A percentile compares a stretch with the other conserved stretches of the same genome.
Evolutionary conservation across 2,329 filamentous ascomycete genomes (phyloP).

Genomic region (Fusarium palustre): DNA sequence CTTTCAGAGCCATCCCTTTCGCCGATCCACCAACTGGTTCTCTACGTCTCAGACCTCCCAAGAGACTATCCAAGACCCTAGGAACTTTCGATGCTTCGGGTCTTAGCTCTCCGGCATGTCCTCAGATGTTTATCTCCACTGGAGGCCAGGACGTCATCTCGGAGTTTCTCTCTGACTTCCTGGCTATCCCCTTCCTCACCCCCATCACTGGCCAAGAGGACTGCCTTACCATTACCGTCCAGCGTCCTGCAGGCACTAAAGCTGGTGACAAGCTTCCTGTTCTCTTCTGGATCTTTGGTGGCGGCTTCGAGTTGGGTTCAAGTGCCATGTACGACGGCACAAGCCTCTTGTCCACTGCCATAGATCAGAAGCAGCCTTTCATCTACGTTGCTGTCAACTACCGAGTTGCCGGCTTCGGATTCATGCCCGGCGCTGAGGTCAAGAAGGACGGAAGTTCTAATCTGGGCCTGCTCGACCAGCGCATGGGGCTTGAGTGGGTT

Average conservation of each 20-base stretch:
- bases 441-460: slow-evolving; percentile 75
- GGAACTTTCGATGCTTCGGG: slow-evolving; percentile 72
- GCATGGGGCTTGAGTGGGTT: slow-evolving; percentile 79
- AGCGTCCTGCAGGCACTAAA: slow-evolving; percentile 68
- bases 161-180: slow-evolving; percentile 61
- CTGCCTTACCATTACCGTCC: slow-evolving; percentile 71
- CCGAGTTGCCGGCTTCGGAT: slow-evolving; percentile 79
- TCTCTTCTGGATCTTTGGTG: slow-evolving; percentile 78
- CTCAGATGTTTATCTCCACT: slow-evolving; percentile 75
- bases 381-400: slow-evolving; percentile 85
- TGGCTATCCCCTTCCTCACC: slow-evolving; percentile 70
- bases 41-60: slow-evolving; percentile 76
- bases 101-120: slow-evolving; percentile 69
- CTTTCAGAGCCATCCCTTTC: slow-evolving; percentile 80
- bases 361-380: slow-evolving; percentile 64
- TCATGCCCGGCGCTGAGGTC: slow-evolving; percentile 76
- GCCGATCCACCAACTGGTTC: slow-evolving; percentile 75
- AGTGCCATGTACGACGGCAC: slow-evolving; percentile 65
- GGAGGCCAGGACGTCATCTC: slow-evolving; percentile 55
- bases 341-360: slow-evolving; percentile 59
- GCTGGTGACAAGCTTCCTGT: slow-evolving; percentile 71
- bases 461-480: slow-evolving; percentile 78
- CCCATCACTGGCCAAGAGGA: slow-evolving; percentile 69
- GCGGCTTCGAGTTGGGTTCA: slow-evolving; percentile 69
- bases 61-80: slow-evolving; percentile 64